Base-by-base conservation (phyloP, 768 basidiomycete genomes). In the Tulasnella sp. region DNA sequence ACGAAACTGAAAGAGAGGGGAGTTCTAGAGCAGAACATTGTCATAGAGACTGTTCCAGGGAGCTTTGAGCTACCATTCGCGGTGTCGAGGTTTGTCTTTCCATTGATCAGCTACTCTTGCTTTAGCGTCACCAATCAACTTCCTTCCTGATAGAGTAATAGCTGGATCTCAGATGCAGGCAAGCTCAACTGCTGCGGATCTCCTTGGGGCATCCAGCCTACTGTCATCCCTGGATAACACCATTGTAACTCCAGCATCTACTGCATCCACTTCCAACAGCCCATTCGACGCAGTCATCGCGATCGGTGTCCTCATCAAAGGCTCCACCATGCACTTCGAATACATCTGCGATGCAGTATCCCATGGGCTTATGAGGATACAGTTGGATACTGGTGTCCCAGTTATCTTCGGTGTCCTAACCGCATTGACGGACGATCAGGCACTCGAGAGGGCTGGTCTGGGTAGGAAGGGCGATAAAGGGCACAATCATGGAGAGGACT, bases 261-360 rank as follows among this genome's bases (percentile, higher is more conserved):
- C 64, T 9, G 61, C 71, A 15, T 74, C 73, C 64, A 73, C 77
- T 41, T 78, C 80, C 43, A 72, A 68, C 15, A 76, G 78, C 56
- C 86, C 95, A 0, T 97, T 98, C 66, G 86, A 95, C 70, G 96
- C 93, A 13, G 84, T 96, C 64, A 95, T 99, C 70, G 93, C 96
- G 55, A 90, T 98, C 68, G 96, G 96, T 13, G 92, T 95, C 38
- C 84, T 99, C 70, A 96, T 99, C 77, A 99, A 99, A 71, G 95
- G 96, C 54, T 78, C 83, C 0, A 98, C 96, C 17, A 96, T 96
- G 92, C 96, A 99, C 75, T 99, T 98, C 72, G 96, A 99, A 72
- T 99, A 99, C 78, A 99, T 98, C 71, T 88, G 81, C 72, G 92
- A 97, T 67, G 82, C 84, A 62, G 94, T 97, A 61, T 84, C 91